These are phyloP conservation scores for Limnanthes douglasii DNA, from an alignment of 345 rosid species.

Conservation along the genomic window DNA sequence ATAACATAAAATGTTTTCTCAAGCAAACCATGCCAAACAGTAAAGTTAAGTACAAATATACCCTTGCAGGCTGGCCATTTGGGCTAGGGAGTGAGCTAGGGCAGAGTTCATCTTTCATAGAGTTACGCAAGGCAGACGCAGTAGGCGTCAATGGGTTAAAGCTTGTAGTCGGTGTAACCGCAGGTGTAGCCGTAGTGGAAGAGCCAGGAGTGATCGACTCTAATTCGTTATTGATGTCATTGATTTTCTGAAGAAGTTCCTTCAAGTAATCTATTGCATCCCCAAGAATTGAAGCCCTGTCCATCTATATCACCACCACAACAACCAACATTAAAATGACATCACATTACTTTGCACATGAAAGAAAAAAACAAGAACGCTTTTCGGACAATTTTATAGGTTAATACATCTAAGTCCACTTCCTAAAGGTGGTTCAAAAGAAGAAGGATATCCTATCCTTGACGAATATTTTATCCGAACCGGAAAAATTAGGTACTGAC, in stretches of 20 bases:
- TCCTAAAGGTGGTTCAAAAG: no score
- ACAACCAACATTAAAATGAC: neutral
- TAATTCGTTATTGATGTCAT: conserved; percentile 53
- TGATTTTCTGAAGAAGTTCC: conserved; percentile 74
- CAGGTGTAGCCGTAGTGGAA: conserved; percentile 34
- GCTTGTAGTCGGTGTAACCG: conserved; percentile 36
- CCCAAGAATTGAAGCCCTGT: conserved; percentile 67
- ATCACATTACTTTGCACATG: no score
- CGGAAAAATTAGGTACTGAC: neutral
- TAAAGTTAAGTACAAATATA: no score
- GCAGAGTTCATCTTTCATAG: conserved; percentile 49
- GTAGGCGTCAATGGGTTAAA: conserved; percentile 62
- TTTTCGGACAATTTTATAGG: no score
- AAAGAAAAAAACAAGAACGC: no score
- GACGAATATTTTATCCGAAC: no score
- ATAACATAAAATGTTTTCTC: no score
- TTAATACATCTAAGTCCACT: no score
- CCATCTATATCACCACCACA: conserved; percentile 45
- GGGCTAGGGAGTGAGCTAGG: conserved; percentile 47
- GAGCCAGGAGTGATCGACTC: conserved; percentile 42
- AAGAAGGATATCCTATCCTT: no score
- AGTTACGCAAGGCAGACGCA: conserved; percentile 36
- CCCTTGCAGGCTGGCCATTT: conserved; percentile 40
- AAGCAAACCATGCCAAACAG: no score
- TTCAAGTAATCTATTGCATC: conserved; percentile 67